A percentile compares a stretch with the other conserved stretches of the same genome.
Conservation (phyloP, 495 filamentous ascomycete genomes). For the Aeminium ludgeri region DNA sequence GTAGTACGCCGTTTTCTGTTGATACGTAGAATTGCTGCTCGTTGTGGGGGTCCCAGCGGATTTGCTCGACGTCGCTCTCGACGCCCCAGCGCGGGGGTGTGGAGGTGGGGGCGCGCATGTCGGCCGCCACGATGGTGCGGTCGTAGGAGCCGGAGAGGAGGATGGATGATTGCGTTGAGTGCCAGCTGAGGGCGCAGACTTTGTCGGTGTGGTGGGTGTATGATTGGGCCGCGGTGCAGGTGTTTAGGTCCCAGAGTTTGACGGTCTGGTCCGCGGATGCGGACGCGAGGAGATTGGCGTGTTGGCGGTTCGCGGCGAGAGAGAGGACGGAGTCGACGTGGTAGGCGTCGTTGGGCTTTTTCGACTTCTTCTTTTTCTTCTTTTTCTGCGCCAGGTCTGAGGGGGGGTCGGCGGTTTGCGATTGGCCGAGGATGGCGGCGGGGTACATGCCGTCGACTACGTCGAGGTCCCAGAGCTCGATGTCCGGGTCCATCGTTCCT, state of each 20-base stretch:
- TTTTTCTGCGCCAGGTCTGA: slow-evolving; percentile 38
- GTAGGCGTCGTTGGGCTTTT: slow-evolving; percentile 76
- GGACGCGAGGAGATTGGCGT: slow-evolving; percentile 89
- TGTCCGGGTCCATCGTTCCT: slow-evolving; percentile 94
- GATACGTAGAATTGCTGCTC: slow-evolving; percentile 71
- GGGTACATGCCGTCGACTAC: slow-evolving; percentile 94
- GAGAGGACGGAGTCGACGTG: slow-evolving; percentile 89
- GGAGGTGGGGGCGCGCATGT: slow-evolving; percentile 80
- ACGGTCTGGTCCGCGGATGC: slow-evolving; percentile 91
- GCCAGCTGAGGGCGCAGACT: slow-evolving; percentile 89
- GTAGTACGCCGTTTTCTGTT: slow-evolving; percentile 78
- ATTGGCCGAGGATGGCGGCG: slow-evolving; percentile 87
- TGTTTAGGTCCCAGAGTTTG: slow-evolving; percentile 94
- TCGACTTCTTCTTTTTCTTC: slow-evolving; percentile 68
- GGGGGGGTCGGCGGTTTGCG: slow-evolving; percentile 31
- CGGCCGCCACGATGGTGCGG: slow-evolving; percentile 72
- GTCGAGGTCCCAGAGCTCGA: slow-evolving; percentile 96
- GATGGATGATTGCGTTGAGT: slow-evolving; percentile 67
- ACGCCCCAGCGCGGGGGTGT: slow-evolving; percentile 70
- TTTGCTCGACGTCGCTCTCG: slow-evolving; percentile 82
- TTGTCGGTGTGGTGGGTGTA: slow-evolving; percentile 87
- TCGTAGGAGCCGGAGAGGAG: slow-evolving; percentile 90
- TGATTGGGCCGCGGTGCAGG: slow-evolving; percentile 78
- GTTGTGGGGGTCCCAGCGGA: slow-evolving; percentile 87
- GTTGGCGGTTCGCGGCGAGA: slow-evolving; percentile 77